Evolutionary conservation across 2,329 filamentous ascomycete genomes (phyloP).

Genomic region (Trichoderma lentiforme): DNA sequence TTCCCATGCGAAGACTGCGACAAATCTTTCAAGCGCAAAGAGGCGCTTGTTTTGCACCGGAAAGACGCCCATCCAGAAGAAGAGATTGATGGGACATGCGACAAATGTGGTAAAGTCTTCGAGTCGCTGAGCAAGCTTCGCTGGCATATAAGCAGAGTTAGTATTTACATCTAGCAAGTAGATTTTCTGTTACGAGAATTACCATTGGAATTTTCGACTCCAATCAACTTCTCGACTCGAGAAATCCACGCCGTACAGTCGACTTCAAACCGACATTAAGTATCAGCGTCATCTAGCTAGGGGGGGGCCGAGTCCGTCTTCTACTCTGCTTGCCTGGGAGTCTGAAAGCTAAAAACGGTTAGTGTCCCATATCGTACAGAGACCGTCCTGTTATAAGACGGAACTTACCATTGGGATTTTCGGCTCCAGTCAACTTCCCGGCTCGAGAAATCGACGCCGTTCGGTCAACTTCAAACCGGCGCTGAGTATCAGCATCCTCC

Average conservation of each 20-base stretch:
- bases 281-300: too few relatives aligned
- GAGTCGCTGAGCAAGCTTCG: not conserved
- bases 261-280: too few relatives aligned
- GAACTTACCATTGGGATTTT: not conserved
- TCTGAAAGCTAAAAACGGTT: not conserved
- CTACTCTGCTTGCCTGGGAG: not conserved
- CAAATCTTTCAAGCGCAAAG: not conserved
- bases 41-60: not conserved
- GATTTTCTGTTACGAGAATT: too few relatives aligned
- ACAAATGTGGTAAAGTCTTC: not conserved
- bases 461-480: not conserved
- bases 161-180: too few relatives aligned
- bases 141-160: not conserved
- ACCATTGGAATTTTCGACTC: too few relatives aligned
- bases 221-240: too few relatives aligned
- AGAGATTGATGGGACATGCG: not conserved
- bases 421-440: not conserved
- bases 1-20: not conserved
- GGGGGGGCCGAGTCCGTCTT: not conserved
- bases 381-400: not conserved
- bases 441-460: not conserved
- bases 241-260: too few relatives aligned
- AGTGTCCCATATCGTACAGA: not conserved
- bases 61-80: not conserved
- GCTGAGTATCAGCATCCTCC: not conserved